Conservation (phyloP, 1,139 yeast genomes). For the Geotrichum siamense region DNA sequence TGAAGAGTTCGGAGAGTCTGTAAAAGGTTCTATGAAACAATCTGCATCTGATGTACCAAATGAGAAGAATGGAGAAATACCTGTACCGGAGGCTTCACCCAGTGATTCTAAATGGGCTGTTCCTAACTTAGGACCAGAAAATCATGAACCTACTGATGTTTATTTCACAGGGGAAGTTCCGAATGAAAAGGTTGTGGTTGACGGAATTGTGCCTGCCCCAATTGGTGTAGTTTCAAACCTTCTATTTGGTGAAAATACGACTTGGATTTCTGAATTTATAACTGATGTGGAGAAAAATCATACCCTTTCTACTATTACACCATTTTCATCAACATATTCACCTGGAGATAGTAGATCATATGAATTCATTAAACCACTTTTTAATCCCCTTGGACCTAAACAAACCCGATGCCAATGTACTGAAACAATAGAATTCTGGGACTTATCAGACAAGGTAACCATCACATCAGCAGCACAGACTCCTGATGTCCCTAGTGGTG, state of each 20-base stretch:
- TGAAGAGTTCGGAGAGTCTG: constrained; percentile 23
- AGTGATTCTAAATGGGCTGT: constrained; percentile 28
- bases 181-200: constrained; percentile 54
- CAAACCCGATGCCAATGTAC: constrained; percentile 81
- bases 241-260: constrained; percentile 69
- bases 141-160: constrained; percentile 48
- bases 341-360: constrained; percentile 47
- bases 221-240: constrained; percentile 66
- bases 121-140: constrained; percentile 45
- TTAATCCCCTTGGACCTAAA: constrained; percentile 86
- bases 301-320: constrained; percentile 55
- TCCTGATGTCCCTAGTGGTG: constrained; percentile 96
- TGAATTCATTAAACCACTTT: constrained; percentile 70
- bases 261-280: constrained; percentile 47
- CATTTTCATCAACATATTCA: constrained; percentile 36
- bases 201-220: constrained; percentile 65
- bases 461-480: constrained; percentile 67
- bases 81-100: not conserved
- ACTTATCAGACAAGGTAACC: constrained; percentile 48
- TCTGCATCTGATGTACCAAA: not conserved
- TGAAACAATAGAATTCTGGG: constrained; percentile 61
- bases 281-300: constrained; percentile 63
- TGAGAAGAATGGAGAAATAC: not conserved
- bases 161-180: constrained; percentile 47
- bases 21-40: constrained; percentile 10